phyloP scores from a whole-genome alignment of 2,329 filamentous ascomycete genomes.

The Penicillium expansum region DNA sequence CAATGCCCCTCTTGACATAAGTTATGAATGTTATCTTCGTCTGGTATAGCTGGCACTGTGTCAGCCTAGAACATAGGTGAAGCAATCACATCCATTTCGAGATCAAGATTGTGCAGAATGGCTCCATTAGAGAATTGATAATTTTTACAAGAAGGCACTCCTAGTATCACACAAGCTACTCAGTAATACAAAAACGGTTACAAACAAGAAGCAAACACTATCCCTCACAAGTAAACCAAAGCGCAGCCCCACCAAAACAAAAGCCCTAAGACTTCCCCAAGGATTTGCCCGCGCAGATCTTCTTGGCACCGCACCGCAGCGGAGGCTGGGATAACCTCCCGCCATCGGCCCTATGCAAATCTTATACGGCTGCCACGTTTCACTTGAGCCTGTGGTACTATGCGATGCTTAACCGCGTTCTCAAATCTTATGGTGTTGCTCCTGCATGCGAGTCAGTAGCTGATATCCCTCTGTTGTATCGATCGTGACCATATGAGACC shows the following conservation, averaged over 20 bases:
- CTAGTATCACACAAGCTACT: neutral
- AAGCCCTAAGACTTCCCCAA: neutral
- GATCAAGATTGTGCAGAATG: too few relatives aligned
- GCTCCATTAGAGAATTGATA: neutral
- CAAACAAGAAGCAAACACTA: neutral
- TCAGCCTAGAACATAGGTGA: neutral
- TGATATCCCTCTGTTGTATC: neutral
- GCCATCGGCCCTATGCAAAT: neutral
- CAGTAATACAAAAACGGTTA: too few relatives aligned
- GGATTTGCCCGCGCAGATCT: neutral
- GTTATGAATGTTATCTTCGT: too few relatives aligned
- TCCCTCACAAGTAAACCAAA: neutral
- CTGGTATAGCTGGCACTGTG: neutral
- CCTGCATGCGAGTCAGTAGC: neutral
- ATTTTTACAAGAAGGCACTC: neutral
- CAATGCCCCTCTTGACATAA: neutral
- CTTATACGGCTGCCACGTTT: neutral
- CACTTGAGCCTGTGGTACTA: too few relatives aligned
- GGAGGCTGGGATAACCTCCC: neutral
- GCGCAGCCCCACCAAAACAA: neutral
- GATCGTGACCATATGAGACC: constrained; percentile 1
- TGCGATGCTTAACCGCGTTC: neutral
- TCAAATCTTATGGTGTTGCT: neutral
- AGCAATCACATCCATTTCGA: neutral
- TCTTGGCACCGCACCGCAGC: neutral